Evolutionary conservation across 192 early-diverging fungal species (phyloP), one percentile per base, ranked within the genome.

Genomic region (Gamsiella multidivaricata): DNA sequence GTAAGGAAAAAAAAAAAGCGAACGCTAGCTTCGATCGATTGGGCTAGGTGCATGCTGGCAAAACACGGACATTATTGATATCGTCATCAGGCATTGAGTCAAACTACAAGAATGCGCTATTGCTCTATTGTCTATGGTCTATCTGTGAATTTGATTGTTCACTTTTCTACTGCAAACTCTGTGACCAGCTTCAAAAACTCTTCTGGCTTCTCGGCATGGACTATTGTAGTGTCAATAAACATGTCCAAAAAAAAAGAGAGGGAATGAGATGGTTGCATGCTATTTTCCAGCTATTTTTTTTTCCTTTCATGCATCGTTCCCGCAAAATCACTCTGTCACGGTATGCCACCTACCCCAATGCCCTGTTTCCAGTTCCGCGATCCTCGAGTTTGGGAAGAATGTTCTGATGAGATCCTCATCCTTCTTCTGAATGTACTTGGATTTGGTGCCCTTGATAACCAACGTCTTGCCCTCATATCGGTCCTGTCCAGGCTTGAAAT

Each of bases 371-470:
- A 98, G 67, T 54, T 82, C 80, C 14, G 73, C 74, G 25, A 97
- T 60, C 56, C 84, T 63, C 4, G 88, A 73, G 22, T 91, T 71
- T 2, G 97, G 94, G 67, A 98, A 98, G 45, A 87, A 85, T 12
- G 61, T 41, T 45, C 78, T 54, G 60, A 98, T 97, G 25, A 59
- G 54, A 1, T 55, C 49, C 11, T 55, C 42, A 12, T 75, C 76
- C 60, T 69, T 74, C 12, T 88, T 88, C 17, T 78, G 69, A 23
- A 97, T 81, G 69, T 97, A 96, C 12, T 82, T 83, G 8, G 88
- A 89, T 45, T 80, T 82, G 1, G 57, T 81, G 15, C 97, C 97
- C n/a, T 82, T 86, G 65, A 98, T 88, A 80, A 98, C 96, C 67
- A 97, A 67, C 0, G 93, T 86, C 10, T 90, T 91, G 1, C 89